These are phyloP conservation scores for Fusarium continuum DNA, from an alignment of 2,329 filamentous ascomycete genomes.

Conservation along the genomic window DNA sequence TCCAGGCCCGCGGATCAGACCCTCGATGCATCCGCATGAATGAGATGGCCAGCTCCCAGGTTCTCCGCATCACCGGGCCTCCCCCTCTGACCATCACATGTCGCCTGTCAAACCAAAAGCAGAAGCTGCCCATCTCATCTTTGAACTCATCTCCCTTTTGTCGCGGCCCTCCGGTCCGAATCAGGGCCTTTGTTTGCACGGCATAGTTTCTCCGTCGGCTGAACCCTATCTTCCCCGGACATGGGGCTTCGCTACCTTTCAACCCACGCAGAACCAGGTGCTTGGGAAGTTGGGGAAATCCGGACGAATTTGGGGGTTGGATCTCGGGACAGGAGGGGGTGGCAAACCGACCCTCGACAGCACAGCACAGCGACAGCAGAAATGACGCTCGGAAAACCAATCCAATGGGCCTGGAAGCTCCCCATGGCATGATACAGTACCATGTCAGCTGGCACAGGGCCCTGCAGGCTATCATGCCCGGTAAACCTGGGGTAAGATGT, in stretches of 20 bases:
- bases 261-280: slow-evolving; percentile 18
- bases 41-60: slow-evolving; percentile 29
- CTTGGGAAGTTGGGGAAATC: slow-evolving; percentile 36
- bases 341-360: slow-evolving; percentile 12
- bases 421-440: slow-evolving; percentile 27
- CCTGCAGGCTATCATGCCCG: slow-evolving; percentile 16
- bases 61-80: slow-evolving; percentile 40
- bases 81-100: slow-evolving; percentile 35
- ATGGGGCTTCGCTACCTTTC: slow-evolving; percentile 16
- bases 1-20: slow-evolving; percentile 33
- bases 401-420: slow-evolving; percentile 7
- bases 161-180: slow-evolving; percentile 38
- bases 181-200: slow-evolving; percentile 20
- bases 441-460: slow-evolving; percentile 26
- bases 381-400: slow-evolving; percentile 14
- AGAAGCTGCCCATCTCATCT: slow-evolving; percentile 32
- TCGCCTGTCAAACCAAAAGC: slow-evolving; percentile 20
- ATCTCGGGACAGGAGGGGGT: neutral
- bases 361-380: neutral
- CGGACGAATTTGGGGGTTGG: slow-evolving; percentile 29
- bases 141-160: neutral
- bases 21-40: slow-evolving; percentile 32
- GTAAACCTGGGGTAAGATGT: slow-evolving; percentile 30
- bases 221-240: slow-evolving; percentile 23
- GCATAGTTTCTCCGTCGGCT: slow-evolving; percentile 38